Evolutionary conservation across 208 protist species (phyloP).

Genomic region (Angomonas desouzai): DNA sequence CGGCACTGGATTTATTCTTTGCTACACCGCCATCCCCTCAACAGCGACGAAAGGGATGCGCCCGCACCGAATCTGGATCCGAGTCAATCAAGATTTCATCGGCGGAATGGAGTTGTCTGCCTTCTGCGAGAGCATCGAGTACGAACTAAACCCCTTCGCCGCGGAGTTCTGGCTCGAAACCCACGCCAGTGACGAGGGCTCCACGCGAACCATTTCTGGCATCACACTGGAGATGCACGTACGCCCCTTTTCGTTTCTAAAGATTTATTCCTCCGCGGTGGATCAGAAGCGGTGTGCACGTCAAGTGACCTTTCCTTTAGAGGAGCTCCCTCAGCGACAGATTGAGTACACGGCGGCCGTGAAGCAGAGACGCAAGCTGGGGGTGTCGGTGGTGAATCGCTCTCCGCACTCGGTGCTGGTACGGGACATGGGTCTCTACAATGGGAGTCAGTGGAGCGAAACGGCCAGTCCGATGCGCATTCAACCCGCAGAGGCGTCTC

Average conservation of each 20-base stretch:
- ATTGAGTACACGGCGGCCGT: conserved; percentile 41
- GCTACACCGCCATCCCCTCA: conserved; percentile 41
- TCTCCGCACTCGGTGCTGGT: conserved; percentile 34
- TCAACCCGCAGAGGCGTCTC: conserved; percentile 44
- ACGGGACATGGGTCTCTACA: conserved; percentile 31
- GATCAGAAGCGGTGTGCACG: conserved; percentile 11
- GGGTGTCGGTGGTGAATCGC: conserved; percentile 49
- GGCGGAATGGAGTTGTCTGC: conserved; percentile 38
- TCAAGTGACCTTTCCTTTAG: conserved; percentile 24
- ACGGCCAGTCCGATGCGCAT: conserved; percentile 42
- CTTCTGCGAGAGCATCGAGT: conserved; percentile 24
- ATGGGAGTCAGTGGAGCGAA: conserved; percentile 44
- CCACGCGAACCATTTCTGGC: conserved; percentile 29
- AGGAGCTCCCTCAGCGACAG: conserved; percentile 44
- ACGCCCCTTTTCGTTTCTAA: conserved; percentile 37
- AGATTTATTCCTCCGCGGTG: conserved; percentile 23
- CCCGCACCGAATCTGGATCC: conserved; percentile 58
- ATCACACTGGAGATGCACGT: conserved; percentile 37
- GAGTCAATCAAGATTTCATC: conserved; percentile 47
- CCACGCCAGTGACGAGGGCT: conserved; percentile 12
- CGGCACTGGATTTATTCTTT: conserved; percentile 71
- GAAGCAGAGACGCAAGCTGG: conserved; percentile 45
- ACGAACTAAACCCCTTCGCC: conserved; percentile 37
- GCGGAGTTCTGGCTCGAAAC: conserved; percentile 47
- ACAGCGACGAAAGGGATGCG: not conserved